Base-by-base conservation (phyloP, 2,329 filamentous ascomycete species). In the Helminthosporium solani region DNA sequence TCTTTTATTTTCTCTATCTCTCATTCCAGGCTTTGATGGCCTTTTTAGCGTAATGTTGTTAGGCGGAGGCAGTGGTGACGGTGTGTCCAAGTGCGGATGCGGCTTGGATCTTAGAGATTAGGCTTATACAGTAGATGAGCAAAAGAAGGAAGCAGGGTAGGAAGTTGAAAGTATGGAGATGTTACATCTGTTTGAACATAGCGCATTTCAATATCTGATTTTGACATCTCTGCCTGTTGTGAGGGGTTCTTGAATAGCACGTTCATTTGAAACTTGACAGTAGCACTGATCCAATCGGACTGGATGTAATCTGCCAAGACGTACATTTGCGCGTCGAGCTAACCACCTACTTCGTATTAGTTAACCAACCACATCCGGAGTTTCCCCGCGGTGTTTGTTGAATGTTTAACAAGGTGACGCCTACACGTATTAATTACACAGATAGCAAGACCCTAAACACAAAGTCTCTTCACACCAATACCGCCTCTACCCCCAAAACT, bases 341-440 rank as follows among this genome's bases (percentile, higher is more conserved):
- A n/a, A n/a, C n/a, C n/a, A n/a, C n/a, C n/a, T n/a, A n/a, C n/a
- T n/a, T n/a, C n/a, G n/a, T n/a, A n/a, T n/a, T n/a, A n/a, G 23
- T 9, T 25, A 9, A 39, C 47, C 44, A 43, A 46, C 42, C 43
- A 56, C 14, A 33, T 46, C 49, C 58, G 57, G 53, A 52, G 55
- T 54, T 58, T 54, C 54, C 56, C 56, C 57, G 57, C 57, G 47
- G 44, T 47, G 38, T 39, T 40, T 35, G 36, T 15, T 33, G 27
- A n/a, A n/a, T n/a, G n/a, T n/a, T n/a, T n/a, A n/a, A n/a, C n/a
- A n/a, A n/a, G n/a, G n/a, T n/a, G n/a, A n/a, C n/a, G n/a, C n/a
- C n/a, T n/a, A n/a, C n/a, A n/a, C n/a, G n/a, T n/a, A n/a, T n/a
- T n/a, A n/a, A n/a, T n/a, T n/a, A n/a, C n/a, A n/a, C n/a, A n/a